Base-by-base conservation (phyloP, 768 basidiomycete genomes). In the Agaricus blazei region DNA sequence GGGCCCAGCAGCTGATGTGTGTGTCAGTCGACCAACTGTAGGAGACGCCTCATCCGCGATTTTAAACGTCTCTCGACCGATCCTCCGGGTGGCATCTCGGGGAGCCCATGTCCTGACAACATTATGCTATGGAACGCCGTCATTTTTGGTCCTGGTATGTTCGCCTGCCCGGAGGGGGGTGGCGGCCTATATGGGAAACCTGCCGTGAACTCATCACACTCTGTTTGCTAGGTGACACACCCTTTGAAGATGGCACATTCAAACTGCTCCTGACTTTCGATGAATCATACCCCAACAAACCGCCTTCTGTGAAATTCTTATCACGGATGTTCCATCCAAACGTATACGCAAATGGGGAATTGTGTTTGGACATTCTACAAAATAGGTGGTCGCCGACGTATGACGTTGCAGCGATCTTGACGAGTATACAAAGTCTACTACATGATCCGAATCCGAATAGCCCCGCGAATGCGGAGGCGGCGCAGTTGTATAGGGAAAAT, bases 91-190 rank as follows among this genome's bases (percentile, higher is more conserved):
- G 97, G 97, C 5, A 93, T 99, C 62, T 95, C 93, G 3, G 97
- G 96, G 12, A 95, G 93, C 64, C 96, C 97, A 66, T 94, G 93
- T 67, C 87, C 93, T 2, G 97, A 98, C 68, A 98, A 98, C 69
- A 97, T 99, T 70, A 97, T 98, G 93, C 80, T 98, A 14, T 99
- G 97, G 97, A 99, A 99, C 65, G 97, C 97, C 1, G 97, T 99
- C 55, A 99, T 99, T 59, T 98, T 99, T 66, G 97, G 97, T 2
- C 97, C 97, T 71, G 88, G 96, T 94, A 57, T 65, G 87, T 72
- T 15, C 51, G 11, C 47, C 8, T 11, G 34, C 34, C 11, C 7
- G 34, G 34, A 34, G 2, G 34, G 5, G 19, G 41, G 3, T 28
- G 40, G 36, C 43, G 36, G 27, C 31, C 42, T 41, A 36, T 31